Conservation (phyloP, 768 basidiomycete genomes). For the Dentipellis fragilis region DNA sequence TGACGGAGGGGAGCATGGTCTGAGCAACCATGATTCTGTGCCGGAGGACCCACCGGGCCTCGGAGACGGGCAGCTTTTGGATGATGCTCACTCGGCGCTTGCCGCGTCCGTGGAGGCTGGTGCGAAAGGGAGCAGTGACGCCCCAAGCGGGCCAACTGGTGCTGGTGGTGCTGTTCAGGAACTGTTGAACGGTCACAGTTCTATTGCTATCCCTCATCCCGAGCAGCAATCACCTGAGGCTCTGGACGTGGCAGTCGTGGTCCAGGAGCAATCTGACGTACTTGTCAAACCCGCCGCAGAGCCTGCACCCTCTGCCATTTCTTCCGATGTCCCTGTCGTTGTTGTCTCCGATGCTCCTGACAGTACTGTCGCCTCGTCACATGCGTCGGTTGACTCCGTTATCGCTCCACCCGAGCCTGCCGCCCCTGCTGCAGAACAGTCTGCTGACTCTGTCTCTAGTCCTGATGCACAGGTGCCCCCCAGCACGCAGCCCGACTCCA, state of each 20-base stretch:
- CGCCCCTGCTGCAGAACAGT: conserved; percentile 10
- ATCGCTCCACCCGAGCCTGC: conserved; percentile 12
- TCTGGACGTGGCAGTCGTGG: background rate
- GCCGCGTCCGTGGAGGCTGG: background rate
- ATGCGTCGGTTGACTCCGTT: conserved; percentile 12
- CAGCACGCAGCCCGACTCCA: conserved; percentile 10
- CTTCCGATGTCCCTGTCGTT: conserved; percentile 7
- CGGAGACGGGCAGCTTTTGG: conserved; percentile 13
- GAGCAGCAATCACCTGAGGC: conserved; percentile 9
- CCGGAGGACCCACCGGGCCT: conserved; percentile 10
- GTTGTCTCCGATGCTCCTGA: conserved; percentile 8
- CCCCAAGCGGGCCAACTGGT: background rate
- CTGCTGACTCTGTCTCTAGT: conserved; percentile 13
- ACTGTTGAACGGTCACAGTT: conserved; percentile 1
- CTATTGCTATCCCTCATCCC: conserved; percentile 6
- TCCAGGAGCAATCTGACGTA: conserved; percentile 1
- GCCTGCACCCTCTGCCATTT: conserved; percentile 5
- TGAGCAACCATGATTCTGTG: conserved; percentile 9
- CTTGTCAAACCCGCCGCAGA: conserved; percentile 7
- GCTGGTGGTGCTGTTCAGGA: background rate
- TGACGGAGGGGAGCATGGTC: conserved; percentile 7
- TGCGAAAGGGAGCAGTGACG: background rate
- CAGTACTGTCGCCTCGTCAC: conserved; percentile 11
- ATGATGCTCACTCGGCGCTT: conserved; percentile 8
- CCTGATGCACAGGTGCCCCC: conserved; percentile 10